phyloP scores from a whole-genome alignment of 306 rosid genomes.

The Vigna nakashimae region DNA sequence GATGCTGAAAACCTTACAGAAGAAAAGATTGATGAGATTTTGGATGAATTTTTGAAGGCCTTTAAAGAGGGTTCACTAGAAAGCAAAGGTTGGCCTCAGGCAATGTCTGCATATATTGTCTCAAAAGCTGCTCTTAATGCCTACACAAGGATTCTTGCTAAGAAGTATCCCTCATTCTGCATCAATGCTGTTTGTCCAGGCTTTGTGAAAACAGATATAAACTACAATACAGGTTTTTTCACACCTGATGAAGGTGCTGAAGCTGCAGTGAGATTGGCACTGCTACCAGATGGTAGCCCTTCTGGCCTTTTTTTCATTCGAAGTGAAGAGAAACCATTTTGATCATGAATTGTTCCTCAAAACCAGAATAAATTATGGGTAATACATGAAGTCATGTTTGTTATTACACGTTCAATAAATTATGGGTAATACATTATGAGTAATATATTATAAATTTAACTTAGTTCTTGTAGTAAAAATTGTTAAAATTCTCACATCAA shows the following conservation, averaged over 20 bases:
- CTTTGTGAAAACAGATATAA: slow-evolving; percentile 54
- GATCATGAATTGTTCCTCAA: slow-evolving; percentile 2
- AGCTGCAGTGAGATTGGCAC: slow-evolving; percentile 57
- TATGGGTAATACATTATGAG: too few relatives aligned
- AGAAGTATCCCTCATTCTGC: slow-evolving; percentile 41
- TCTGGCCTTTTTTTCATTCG: slow-evolving; percentile 45
- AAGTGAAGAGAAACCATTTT: slow-evolving; percentile 43
- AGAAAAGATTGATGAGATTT: slow-evolving; percentile 52
- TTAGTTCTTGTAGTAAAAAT: background rate
- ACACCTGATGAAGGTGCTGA: slow-evolving; percentile 67
- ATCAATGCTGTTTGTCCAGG: slow-evolving; percentile 58
- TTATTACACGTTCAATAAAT: background rate
- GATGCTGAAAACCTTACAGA: slow-evolving; percentile 55
- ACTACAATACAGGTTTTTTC: slow-evolving; percentile 39
- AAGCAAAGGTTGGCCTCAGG: slow-evolving; percentile 56
- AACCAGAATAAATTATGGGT: background rate
- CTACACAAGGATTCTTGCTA: slow-evolving; percentile 57
- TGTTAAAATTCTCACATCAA: rapidly evolving
- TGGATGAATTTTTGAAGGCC: slow-evolving; percentile 52
- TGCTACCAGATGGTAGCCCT: slow-evolving; percentile 45
- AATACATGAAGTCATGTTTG: background rate
- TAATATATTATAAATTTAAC: background rate
- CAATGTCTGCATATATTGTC: slow-evolving; percentile 38
- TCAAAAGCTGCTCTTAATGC: slow-evolving; percentile 64
- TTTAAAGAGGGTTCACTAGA: slow-evolving; percentile 51